phyloP scores from a whole-genome alignment of 768 basidiomycete genomes.

The Trametes cinnabarina region DNA sequence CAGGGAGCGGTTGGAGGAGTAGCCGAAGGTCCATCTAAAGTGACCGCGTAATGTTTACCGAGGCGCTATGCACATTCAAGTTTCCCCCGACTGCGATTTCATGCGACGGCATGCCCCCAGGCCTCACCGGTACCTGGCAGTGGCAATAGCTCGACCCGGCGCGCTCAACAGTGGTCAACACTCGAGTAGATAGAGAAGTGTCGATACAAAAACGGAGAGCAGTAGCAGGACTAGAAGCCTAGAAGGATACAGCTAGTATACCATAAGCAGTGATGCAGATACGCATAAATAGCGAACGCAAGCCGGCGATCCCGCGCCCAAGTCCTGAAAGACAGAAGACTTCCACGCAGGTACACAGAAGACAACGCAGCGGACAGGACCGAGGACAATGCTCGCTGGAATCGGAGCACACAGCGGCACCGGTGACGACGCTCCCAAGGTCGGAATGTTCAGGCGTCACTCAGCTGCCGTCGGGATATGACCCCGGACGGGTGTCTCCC shows the following conservation, averaged over 20 bases:
- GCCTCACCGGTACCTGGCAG: too few relatives aligned
- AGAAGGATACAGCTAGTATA: background rate
- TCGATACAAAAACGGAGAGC: too few relatives aligned
- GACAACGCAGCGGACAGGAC: background rate
- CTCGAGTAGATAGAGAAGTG: too few relatives aligned
- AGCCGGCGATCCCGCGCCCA: background rate
- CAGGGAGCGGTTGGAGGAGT: too few relatives aligned
- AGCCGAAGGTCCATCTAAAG: too few relatives aligned
- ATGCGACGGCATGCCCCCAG: too few relatives aligned
- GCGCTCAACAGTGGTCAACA: too few relatives aligned
- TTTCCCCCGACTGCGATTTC: too few relatives aligned
- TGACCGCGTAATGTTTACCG: too few relatives aligned
- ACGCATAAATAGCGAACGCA: background rate
- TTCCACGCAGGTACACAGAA: background rate
- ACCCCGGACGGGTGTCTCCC: constrained; percentile 2
- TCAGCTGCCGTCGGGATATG: constrained; percentile 6
- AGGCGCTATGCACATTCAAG: too few relatives aligned
- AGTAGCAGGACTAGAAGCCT: background rate
- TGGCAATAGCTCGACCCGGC: too few relatives aligned
- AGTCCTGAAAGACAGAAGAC: background rate
- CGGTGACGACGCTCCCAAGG: too few relatives aligned
- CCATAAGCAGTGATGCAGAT: background rate
- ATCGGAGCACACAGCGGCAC: background rate
- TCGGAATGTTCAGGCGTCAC: background rate
- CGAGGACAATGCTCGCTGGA: background rate